Percentiles rank a stretch among this genome's conserved stretches.
These are phyloP conservation scores for Hondaea fermentalgiana DNA, from an alignment of 108 stramenopile species.

Conservation along the genomic window DNA sequence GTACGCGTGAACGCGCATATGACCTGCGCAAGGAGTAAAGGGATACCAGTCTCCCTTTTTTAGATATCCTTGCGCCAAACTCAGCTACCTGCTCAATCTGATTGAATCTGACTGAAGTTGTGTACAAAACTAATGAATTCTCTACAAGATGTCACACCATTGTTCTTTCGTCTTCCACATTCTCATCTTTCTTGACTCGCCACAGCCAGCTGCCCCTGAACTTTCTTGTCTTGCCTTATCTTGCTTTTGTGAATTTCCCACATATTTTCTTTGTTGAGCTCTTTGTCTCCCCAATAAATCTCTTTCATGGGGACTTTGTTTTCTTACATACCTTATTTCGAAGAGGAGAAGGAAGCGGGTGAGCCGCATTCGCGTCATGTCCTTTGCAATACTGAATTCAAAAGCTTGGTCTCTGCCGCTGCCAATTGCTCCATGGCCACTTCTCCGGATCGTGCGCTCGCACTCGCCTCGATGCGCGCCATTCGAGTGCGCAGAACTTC, in stretches of 20 bases:
- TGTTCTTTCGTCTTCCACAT: not conserved
- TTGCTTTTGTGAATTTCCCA: too few relatives aligned
- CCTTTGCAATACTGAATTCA: not conserved
- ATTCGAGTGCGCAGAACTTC: not conserved
- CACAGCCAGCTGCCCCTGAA: too few relatives aligned
- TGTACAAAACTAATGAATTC: not conserved
- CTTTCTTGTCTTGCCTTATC: too few relatives aligned
- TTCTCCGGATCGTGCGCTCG: not conserved
- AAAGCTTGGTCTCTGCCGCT: not conserved
- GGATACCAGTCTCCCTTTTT: too few relatives aligned
- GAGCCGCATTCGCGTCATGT: too few relatives aligned
- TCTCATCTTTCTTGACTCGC: too few relatives aligned
- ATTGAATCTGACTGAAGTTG: slow-evolving; percentile 1
- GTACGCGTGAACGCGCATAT: too few relatives aligned
- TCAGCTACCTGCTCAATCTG: not conserved
- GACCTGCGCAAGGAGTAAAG: too few relatives aligned
- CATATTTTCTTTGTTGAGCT: too few relatives aligned
- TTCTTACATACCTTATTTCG: not conserved
- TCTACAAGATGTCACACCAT: not conserved
- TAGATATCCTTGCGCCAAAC: not conserved
- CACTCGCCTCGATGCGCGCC: not conserved
- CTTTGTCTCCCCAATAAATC: too few relatives aligned
- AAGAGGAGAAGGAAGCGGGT: too few relatives aligned
- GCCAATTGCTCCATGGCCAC: not conserved
- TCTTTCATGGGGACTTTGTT: not conserved